Evolutionary conservation across 179 eudicot genomes (phyloP).

Genomic region (Dionaea muscipula): DNA sequence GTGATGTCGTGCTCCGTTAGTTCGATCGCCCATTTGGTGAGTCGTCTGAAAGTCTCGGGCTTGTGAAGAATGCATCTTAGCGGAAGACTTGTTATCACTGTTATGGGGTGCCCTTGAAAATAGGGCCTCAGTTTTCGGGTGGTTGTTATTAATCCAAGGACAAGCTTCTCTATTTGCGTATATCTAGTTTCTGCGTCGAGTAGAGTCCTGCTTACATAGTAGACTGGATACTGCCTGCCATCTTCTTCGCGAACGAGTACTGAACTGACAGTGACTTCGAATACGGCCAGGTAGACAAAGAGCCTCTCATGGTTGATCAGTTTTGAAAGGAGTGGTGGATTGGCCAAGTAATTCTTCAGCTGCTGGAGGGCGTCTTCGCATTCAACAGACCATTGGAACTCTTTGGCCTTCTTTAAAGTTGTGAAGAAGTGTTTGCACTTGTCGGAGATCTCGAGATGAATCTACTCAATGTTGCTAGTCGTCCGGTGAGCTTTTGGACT

Average conservation of each 20-base stretch:
- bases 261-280: not conserved
- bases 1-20: not conserved
- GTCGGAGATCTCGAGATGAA: not conserved
- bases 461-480: not conserved
- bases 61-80: not conserved
- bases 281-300: not conserved
- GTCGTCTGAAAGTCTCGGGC: not conserved
- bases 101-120: not conserved
- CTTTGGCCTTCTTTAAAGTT: not conserved
- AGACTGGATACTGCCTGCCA: not conserved
- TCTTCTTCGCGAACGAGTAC: not conserved
- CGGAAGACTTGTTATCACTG: not conserved
- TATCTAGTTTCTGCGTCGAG: slow-evolving; percentile 1
- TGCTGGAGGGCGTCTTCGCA: not conserved
- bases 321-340: not conserved
- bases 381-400: not conserved
- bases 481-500: not conserved
- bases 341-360: not conserved
- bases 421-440: not conserved
- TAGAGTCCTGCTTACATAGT: slow-evolving; percentile 1
- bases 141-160: not conserved
- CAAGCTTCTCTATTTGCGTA: not conserved
- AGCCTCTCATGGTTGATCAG: not conserved
- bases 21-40: not conserved
- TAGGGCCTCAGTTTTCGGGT: not conserved